Percentiles rank a stretch among this genome's conserved stretches.
These are phyloP conservation scores for Kodamaea sp. DNA, from an alignment of 1,139 yeast species.

Conservation along the genomic window DNA sequence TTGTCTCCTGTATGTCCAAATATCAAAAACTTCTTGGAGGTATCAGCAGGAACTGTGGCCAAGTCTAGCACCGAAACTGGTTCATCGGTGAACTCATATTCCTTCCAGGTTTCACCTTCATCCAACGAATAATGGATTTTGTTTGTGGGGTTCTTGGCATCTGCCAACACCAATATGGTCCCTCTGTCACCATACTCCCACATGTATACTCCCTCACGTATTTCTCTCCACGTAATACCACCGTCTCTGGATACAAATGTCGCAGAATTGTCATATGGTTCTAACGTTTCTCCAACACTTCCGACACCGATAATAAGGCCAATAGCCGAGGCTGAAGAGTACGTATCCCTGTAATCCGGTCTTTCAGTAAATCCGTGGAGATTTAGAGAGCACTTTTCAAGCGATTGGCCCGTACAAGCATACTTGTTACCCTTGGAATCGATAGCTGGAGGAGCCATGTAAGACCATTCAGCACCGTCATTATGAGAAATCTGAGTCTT, in stretches of 20 bases:
- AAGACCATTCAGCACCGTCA: conserved; percentile 90
- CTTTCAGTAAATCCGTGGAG: conserved; percentile 92
- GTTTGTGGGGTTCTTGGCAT: conserved; percentile 58
- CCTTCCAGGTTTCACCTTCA: conserved; percentile 78
- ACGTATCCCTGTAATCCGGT: conserved; percentile 78
- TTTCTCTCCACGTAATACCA: conserved; percentile 85
- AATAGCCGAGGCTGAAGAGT: conserved; percentile 83
- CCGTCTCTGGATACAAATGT: conserved; percentile 86
- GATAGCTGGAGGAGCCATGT: conserved; percentile 62
- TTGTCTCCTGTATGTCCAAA: conserved; percentile 23
- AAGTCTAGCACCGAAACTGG: conserved; percentile 65
- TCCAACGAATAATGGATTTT: conserved; percentile 67
- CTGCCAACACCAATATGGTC: conserved; percentile 72
- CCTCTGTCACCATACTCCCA: conserved; percentile 99
- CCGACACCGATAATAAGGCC: conserved; percentile 90
- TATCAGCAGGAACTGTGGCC: conserved; percentile 90
- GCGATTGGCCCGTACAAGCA: conserved; percentile 51
- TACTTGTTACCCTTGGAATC: conserved; percentile 65
- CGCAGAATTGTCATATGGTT: conserved; percentile 52
- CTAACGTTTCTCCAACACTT: conserved; percentile 73
- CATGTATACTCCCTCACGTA: conserved; percentile 70
- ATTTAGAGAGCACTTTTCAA: conserved; percentile 73
- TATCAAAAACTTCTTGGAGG: conserved; percentile 66
- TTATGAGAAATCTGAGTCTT: conserved; percentile 79
- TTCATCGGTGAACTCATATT: conserved; percentile 61